Evolutionary conservation across 2,329 filamentous ascomycete species (phyloP).

Genomic region (Hyphodiscus sp.): DNA sequence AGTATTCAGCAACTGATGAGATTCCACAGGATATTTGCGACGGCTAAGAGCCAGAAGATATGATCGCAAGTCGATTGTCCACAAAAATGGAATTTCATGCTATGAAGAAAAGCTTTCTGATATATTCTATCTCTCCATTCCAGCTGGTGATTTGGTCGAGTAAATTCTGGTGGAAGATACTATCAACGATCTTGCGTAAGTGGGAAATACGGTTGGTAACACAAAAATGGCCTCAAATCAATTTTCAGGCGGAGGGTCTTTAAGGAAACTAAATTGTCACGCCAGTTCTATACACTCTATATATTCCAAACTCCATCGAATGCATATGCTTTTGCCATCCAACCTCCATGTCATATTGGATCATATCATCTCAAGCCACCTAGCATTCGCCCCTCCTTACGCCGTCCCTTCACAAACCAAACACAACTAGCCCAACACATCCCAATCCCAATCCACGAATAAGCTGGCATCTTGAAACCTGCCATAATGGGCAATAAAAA

Average conservation of each 20-base stretch:
- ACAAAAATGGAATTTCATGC: not conserved
- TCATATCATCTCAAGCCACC: constrained; percentile 17
- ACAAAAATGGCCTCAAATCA: too few species aligned
- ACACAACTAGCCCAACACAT: constrained; percentile 43
- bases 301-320: not conserved
- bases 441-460: constrained; percentile 44
- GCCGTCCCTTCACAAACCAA: constrained; percentile 41
- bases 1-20: not conserved
- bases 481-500: constrained; percentile 42
- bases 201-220: too few species aligned
- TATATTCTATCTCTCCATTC: too few species aligned
- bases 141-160: too few species aligned
- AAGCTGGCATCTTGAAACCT: constrained; percentile 41
- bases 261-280: not conserved
- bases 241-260: too few species aligned
- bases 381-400: constrained; percentile 32
- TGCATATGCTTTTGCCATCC: not conserved
- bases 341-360: not conserved
- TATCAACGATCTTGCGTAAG: too few species aligned
- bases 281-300: not conserved
- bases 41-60: not conserved
- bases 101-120: too few species aligned
- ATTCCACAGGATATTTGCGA: not conserved
- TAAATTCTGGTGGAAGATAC: too few species aligned
- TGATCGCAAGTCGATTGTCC: not conserved